Base-by-base conservation (phyloP, 2,329 filamentous ascomycete genomes). In the Hymenoscyphus fructigenus region DNA sequence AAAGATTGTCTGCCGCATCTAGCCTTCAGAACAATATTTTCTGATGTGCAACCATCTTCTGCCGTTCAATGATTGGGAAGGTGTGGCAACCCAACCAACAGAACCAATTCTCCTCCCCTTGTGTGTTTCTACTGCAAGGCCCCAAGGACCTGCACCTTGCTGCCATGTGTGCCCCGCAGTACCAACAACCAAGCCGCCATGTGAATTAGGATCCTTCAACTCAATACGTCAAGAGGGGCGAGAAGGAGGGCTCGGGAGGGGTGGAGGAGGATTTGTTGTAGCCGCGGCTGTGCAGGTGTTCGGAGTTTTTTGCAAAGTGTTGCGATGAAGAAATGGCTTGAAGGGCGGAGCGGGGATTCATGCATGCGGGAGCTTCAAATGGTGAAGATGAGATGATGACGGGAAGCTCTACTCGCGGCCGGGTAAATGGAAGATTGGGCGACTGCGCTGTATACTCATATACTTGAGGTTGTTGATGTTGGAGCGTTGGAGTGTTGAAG, bases 131-230 rank as follows among this genome's bases (percentile, higher is more conserved):
- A 55, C 47, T 55, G 50, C 50, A 55, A 55, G 50, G 50, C n/a
- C n/a, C 50, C 7, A 2, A 57, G 55, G 55, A 34, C 55, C 55
- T 57, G 55, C 55, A 57, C 14, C 55, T 50, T 34, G 55, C 55
- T 23, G 55, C 26, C 26, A 32, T 34, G 28, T 29, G 26, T 34
- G 28, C 55, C 55, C 44, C 44, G n/a, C 44, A 23, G 26, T 50
- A 26, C 44, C 44, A 50, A 23, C n/a, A 50, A 50, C 44, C 20
- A n/a, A n/a, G 44, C 20, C n/a, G 7, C 44, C 44, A 50, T 50
- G n/a, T 50, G 34, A 36, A 36, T 12, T 36, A 4, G 9, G 14
- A 36, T 50, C n/a, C 44, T 23, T 23, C n/a, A 23, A 50, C 10
- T 50, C n/a, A 12, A 26, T 50, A 50, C 44, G 44, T 50, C n/a